These are phyloP conservation scores for Cymbopogon flexuosus DNA, from an alignment of 202 grass and related monocot species.

Conservation along the genomic window DNA sequence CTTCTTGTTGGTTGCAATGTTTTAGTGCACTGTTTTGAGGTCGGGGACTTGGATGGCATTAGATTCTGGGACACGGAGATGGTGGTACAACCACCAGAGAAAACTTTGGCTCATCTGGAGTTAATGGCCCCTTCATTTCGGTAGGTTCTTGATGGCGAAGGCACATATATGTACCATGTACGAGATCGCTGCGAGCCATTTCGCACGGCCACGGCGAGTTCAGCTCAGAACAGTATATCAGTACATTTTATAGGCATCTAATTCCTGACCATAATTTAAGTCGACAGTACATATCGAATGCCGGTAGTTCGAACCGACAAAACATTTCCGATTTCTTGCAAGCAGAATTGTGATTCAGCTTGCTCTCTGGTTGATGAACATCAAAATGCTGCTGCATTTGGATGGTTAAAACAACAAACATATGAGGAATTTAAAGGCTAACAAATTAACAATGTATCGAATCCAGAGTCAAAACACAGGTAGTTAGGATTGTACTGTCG, in stretches of 20 bases:
- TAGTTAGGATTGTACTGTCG: not conserved
- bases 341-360: not conserved
- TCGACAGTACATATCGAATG: not conserved
- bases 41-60: constrained; percentile 14
- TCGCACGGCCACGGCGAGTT: not conserved
- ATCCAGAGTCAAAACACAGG: not conserved
- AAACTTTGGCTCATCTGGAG: constrained; percentile 12
- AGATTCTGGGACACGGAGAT: not conserved
- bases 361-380: not conserved
- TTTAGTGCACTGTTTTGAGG: constrained; percentile 11
- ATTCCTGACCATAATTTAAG: not conserved
- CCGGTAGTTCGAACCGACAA: not conserved
- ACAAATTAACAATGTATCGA: not conserved
- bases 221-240: not conserved
- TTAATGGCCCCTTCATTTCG: constrained; percentile 41
- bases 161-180: not conserved
- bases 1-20: not conserved
- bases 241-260: not conserved
- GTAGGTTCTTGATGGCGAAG: constrained; percentile 43
- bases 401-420: not conserved
- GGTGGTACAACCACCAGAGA: constrained; percentile 10
- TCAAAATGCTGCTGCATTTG: not conserved
- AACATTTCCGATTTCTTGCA: not conserved
- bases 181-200: constrained; percentile 20
- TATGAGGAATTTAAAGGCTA: not conserved